These are phyloP conservation scores for Cymodocea nodosa DNA, from an alignment of 116 monocot species.

Conservation along the genomic window DNA sequence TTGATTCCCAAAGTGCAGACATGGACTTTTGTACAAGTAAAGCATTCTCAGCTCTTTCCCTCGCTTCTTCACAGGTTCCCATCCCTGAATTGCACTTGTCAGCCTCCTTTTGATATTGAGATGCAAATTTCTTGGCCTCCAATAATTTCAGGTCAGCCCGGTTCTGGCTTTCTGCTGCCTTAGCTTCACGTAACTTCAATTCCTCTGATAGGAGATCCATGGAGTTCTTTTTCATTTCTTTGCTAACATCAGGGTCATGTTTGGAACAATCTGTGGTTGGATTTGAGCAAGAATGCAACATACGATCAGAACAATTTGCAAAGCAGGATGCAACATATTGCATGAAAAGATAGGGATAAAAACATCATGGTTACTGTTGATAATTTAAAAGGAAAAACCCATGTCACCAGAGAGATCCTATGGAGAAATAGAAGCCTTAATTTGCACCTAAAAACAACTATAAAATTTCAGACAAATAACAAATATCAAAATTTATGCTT, in stretches of 20 bases:
- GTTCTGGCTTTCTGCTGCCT: constrained; percentile 40
- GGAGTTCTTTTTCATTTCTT: constrained; percentile 76
- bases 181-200: constrained; percentile 59
- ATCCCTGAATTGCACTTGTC: constrained; percentile 93
- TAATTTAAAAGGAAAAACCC: too few species aligned
- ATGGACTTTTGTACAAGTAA: constrained; percentile 46
- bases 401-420: too few species aligned
- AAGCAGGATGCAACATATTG: too few species aligned
- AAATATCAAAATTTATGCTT: too few species aligned
- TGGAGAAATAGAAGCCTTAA: too few species aligned
- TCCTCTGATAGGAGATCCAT: constrained; percentile 70
- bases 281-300: too few species aligned
- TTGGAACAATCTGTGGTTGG: constrained; percentile 53
- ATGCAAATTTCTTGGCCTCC: constrained; percentile 73
- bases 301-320: too few species aligned
- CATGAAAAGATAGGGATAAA: too few species aligned
- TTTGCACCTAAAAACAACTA: too few species aligned
- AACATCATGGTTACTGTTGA: too few species aligned
- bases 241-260: constrained; percentile 54
- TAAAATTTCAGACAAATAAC: too few species aligned
- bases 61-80: constrained; percentile 84
- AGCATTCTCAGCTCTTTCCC: constrained; percentile 54
- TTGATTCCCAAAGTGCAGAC: constrained; percentile 49
- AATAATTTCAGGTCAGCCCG: constrained; percentile 49
- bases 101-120: constrained; percentile 91